A percentile compares a stretch with the other conserved stretches of the same genome.
Conservation (phyloP, 2,329 filamentous ascomycete species). For the Calonectria fujianensis region DNA sequence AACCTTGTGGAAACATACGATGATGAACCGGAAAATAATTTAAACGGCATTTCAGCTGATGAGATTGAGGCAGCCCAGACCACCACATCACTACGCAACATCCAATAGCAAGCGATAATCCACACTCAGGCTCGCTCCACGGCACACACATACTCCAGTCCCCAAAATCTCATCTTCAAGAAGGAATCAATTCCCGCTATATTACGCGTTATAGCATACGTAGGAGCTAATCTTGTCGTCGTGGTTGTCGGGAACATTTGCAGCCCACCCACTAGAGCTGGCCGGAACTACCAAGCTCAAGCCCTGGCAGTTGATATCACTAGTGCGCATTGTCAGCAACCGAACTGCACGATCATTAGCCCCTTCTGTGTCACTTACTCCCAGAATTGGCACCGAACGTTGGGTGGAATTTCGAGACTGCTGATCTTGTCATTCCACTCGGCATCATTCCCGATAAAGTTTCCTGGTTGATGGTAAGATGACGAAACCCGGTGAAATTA, state of each 20-base stretch:
- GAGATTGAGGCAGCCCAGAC: neutral
- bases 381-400: constrained; percentile 35
- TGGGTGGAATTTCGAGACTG: constrained; percentile 33
- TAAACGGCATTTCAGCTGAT: neutral
- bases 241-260: constrained; percentile 31
- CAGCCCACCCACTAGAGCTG: neutral
- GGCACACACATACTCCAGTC: neutral
- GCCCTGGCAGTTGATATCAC: constrained; percentile 32
- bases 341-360: neutral
- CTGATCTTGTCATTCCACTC: constrained; percentile 38
- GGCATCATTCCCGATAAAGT: constrained; percentile 24
- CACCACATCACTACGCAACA: neutral
- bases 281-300: constrained; percentile 27
- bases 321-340: neutral
- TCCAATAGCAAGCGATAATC: neutral
- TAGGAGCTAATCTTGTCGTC: constrained; percentile 37
- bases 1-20: neutral
- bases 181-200: neutral
- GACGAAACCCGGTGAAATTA: neutral
- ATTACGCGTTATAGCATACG: constrained; percentile 22
- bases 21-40: neutral
- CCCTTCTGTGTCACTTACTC: constrained; percentile 12
- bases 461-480: neutral
- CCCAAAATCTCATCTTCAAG: neutral
- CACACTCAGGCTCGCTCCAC: neutral